Percentiles rank a stretch among this genome's conserved stretches.
Conservation (phyloP, 192 early-diverging fungal genomes). For the Anaeromyces robustus region DNA sequence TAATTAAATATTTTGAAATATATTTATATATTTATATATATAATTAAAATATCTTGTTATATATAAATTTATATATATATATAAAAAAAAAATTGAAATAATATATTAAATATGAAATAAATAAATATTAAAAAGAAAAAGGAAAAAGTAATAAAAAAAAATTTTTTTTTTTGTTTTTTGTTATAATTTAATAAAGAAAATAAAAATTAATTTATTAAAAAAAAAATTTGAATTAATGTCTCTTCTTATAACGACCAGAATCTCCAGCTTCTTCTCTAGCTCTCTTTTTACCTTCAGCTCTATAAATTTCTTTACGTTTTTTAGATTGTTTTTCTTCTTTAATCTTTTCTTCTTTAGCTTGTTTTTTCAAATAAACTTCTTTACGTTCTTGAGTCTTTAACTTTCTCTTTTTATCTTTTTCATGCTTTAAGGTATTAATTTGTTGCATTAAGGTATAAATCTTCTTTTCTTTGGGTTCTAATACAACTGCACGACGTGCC, state of each 20-base stretch:
- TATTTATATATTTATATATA: no score
- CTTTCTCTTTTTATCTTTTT: conserved; percentile 67
- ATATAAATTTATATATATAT: no score
- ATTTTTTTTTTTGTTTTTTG: no score
- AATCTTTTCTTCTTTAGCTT: conserved; percentile 14
- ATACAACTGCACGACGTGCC: conserved; percentile 61
- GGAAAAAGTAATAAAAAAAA: no score
- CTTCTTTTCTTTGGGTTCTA: conserved; percentile 83
- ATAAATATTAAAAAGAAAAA: no score
- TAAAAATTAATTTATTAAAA: no score
- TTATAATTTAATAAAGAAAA: no score
- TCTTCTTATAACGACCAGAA: conserved; percentile 8
- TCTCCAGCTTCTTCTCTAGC: conserved; percentile 10
- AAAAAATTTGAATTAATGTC: conserved; percentile 1
- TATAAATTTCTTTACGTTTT: conserved; percentile 15
- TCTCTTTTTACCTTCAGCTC: conserved; percentile 19
- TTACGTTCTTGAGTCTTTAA: conserved; percentile 32
- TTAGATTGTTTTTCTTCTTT: conserved; percentile 5
- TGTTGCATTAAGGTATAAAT: conserved; percentile 68
- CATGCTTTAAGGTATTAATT: conserved; percentile 71
- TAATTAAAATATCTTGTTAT: no score
- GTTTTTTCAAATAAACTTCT: conserved; percentile 21
- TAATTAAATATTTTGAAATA: no score
- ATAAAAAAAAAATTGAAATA: no score
- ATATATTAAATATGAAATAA: no score